These are phyloP conservation scores for Amanita jacksonii DNA, from an alignment of 768 basidiomycete genomes.

Conservation along the genomic window DNA sequence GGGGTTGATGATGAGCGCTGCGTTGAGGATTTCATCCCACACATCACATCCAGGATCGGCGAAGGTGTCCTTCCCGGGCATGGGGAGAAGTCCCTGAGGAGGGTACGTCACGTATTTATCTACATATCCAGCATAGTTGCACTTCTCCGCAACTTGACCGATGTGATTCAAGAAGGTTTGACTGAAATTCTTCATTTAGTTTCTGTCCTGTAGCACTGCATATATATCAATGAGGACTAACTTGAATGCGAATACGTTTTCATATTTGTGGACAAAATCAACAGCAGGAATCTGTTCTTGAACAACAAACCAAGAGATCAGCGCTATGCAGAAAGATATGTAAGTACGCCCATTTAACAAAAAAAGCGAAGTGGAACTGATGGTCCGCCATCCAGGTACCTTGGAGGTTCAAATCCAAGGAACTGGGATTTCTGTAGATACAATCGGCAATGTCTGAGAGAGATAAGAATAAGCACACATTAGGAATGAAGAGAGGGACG, in stretches of 20 bases:
- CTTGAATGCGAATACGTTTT: conserved; percentile 67
- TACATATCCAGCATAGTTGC: conserved; percentile 56
- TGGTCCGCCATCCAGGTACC: conserved; percentile 71
- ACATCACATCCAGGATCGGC: conserved; percentile 49
- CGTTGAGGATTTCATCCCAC: conserved; percentile 60
- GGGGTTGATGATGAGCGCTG: conserved; percentile 54
- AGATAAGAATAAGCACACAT: not conserved
- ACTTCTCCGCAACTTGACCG: conserved; percentile 39
- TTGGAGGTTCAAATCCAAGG: conserved; percentile 47
- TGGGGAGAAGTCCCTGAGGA: conserved; percentile 54
- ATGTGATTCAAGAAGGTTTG: conserved; percentile 53
- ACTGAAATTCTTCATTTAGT: too few relatives aligned
- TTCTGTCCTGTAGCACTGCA: not conserved
- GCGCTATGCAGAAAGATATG: conserved; percentile 29
- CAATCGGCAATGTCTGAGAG: conserved; percentile 61
- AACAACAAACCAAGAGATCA: conserved; percentile 52
- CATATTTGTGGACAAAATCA: conserved; percentile 63
- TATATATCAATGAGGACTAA: conserved; percentile 21
- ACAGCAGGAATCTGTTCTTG: conserved; percentile 66
- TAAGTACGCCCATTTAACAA: not conserved
- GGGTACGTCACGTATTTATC: conserved; percentile 58
- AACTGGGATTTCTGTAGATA: conserved; percentile 49
- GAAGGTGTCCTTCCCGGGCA: conserved; percentile 46
- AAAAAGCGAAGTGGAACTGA: conserved; percentile 22
- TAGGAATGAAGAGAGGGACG: not conserved